Conservation (phyloP, 768 basidiomycete species). For the Boletellus sp. region DNA sequence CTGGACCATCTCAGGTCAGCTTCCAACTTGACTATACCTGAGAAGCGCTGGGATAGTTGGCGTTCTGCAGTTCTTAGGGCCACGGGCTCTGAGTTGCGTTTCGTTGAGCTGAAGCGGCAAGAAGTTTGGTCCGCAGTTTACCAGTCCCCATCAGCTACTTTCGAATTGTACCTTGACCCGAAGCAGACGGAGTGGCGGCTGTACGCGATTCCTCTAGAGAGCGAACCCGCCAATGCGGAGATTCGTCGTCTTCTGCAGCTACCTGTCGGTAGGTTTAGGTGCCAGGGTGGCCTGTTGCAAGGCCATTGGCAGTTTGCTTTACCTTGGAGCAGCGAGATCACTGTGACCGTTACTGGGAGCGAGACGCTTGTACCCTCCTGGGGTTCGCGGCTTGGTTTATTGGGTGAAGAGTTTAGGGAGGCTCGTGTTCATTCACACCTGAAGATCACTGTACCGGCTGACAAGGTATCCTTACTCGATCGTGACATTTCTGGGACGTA, state of each 20-base stretch:
- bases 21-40: conserved; percentile 41
- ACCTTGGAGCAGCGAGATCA: conserved; percentile 53
- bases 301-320: conserved; percentile 83
- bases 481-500: conserved; percentile 82
- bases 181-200: conserved; percentile 84
- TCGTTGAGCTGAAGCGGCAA: conserved; percentile 82
- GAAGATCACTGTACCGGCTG: conserved; percentile 53
- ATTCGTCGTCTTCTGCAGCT: conserved; percentile 68
- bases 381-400: conserved; percentile 77
- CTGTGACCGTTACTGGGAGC: conserved; percentile 52
- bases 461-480: conserved; percentile 53
- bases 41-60: conserved; percentile 69
- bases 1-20: conserved; percentile 49
- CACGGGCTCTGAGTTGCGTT: conserved; percentile 63
- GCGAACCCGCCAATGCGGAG: conserved; percentile 73
- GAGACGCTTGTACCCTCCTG: conserved; percentile 78
- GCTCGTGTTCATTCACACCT: conserved; percentile 65
- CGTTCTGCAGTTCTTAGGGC: conserved; percentile 59
- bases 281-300: conserved; percentile 51
- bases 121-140: conserved; percentile 83
- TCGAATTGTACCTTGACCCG: conserved; percentile 76
- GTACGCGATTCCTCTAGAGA: conserved; percentile 63
- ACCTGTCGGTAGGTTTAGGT: conserved; percentile 74
- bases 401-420: conserved; percentile 59
- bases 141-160: conserved; percentile 61